Conservation (phyloP, 306 rosid species). For the Pyrus bretschneideri region DNA sequence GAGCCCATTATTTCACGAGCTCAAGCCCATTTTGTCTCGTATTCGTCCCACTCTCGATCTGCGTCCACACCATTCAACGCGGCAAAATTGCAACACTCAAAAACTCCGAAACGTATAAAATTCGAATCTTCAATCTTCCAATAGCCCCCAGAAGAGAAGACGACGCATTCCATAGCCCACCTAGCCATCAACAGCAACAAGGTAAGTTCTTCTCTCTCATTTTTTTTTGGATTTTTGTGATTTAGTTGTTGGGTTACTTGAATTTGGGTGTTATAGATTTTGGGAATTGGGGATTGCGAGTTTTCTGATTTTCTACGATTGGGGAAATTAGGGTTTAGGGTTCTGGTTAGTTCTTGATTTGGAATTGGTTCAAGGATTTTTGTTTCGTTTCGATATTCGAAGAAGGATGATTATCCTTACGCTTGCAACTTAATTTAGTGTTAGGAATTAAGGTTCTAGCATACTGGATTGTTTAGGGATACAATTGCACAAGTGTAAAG, state of each 20-base stretch:
- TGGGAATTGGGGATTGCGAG: background rate
- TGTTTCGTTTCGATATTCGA: too few species aligned
- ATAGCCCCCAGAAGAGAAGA: background rate
- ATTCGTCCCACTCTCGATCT: too few species aligned
- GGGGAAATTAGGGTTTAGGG: background rate
- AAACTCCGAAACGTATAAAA: background rate
- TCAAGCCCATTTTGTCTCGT: background rate
- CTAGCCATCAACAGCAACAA: background rate
- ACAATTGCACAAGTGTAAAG: background rate
- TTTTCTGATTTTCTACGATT: background rate
- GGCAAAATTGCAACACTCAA: background rate
- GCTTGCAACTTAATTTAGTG: background rate
- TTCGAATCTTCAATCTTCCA: background rate
- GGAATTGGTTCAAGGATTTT: background rate
- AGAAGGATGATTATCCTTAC: too few species aligned
- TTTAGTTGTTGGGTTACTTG: background rate
- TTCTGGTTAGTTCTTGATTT: background rate
- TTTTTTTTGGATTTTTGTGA: background rate
- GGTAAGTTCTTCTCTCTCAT: background rate
- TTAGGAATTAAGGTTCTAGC: background rate
- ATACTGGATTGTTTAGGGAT: too few species aligned
- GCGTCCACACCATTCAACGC: background rate
- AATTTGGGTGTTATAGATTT: background rate
- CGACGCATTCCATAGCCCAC: background rate
- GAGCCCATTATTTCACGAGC: too few species aligned